Conservation (phyloP, 257 asterid genomes). For the Gentiana straminea region DNA sequence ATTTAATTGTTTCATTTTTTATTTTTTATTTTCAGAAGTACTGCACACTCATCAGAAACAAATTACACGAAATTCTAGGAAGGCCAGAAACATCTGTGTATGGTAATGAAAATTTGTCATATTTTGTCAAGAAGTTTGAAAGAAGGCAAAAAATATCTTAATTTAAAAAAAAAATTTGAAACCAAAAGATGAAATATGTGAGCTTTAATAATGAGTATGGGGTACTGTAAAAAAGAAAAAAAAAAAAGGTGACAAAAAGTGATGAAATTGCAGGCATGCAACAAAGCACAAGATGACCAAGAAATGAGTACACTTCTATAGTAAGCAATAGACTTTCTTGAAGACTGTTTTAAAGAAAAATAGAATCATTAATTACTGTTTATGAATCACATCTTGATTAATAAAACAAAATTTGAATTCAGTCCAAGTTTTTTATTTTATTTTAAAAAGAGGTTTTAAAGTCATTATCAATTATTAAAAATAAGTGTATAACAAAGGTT, state of each 20-base stretch:
- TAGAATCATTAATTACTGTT: background rate
- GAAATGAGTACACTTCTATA: background rate
- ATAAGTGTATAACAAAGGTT: background rate
- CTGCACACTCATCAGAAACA: too few species aligned
- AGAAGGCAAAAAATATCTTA: too few species aligned
- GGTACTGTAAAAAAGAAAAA: constrained; percentile 3
- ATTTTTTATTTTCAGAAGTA: too few species aligned
- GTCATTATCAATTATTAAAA: constrained; percentile 7
- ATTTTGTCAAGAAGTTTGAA: too few species aligned
- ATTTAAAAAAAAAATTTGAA: too few species aligned
- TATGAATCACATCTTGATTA: constrained; percentile 1
- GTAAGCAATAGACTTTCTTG: constrained; percentile 1
- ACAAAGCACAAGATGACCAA: constrained; percentile 4
- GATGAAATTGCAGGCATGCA: background rate
- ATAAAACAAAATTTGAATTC: constrained; percentile 1
- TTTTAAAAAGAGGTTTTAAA: background rate
- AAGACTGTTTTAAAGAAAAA: constrained; percentile 1
- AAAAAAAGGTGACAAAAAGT: constrained; percentile 2
- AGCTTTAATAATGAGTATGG: constrained; percentile 13
- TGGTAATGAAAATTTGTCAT: too few species aligned
- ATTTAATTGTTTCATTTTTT: constrained; percentile 5
- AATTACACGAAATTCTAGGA: too few species aligned
- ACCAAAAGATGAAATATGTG: too few species aligned
- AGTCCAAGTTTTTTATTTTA: too few species aligned
- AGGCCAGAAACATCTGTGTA: too few species aligned